Conservation (phyloP, 164 flowering plant genomes). For the Dillenia turbinata region DNA sequence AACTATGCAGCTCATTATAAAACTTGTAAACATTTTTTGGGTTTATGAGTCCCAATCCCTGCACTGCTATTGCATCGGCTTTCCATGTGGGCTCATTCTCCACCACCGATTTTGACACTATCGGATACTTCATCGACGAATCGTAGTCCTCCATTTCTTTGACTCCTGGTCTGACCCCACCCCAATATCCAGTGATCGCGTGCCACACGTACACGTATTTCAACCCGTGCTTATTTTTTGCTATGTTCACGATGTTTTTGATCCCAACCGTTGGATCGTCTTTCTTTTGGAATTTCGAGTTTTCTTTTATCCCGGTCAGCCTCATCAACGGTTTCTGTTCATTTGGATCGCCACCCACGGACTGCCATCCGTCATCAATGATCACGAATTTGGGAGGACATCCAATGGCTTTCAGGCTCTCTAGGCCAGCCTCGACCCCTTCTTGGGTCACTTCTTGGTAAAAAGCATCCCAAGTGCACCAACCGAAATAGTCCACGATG, state of each 20-base stretch:
- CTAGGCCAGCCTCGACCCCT: conserved; percentile 77
- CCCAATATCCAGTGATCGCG: conserved; percentile 97
- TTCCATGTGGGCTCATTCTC: conserved; percentile 75
- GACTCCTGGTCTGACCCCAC: conserved; percentile 74
- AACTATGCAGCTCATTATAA: conserved; percentile 71
- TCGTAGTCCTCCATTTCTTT: conserved; percentile 63
- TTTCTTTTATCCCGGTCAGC: conserved; percentile 79
- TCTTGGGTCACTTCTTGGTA: conserved; percentile 90
- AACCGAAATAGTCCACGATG: conserved; percentile 82
- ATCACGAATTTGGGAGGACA: conserved; percentile 85
- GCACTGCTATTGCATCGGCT: conserved; percentile 53
- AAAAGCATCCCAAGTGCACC: conserved; percentile 99
- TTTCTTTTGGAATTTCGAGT: conserved; percentile 61
- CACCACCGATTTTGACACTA: conserved; percentile 49
- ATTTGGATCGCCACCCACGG: conserved; percentile 46
- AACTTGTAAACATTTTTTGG: conserved; percentile 64
- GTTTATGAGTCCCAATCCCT: conserved; percentile 78
- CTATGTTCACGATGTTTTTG: conserved; percentile 57
- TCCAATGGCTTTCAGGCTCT: conserved; percentile 57
- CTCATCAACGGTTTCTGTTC: conserved; percentile 34
- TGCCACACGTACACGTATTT: conserved; percentile 95
- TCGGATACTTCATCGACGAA: conserved; percentile 57
- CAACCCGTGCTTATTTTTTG: conserved; percentile 73
- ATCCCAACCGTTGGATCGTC: conserved; percentile 66
- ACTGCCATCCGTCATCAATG: conserved; percentile 98